phyloP scores from a whole-genome alignment of 306 rosid genomes.

The Malus sieversii region DNA sequence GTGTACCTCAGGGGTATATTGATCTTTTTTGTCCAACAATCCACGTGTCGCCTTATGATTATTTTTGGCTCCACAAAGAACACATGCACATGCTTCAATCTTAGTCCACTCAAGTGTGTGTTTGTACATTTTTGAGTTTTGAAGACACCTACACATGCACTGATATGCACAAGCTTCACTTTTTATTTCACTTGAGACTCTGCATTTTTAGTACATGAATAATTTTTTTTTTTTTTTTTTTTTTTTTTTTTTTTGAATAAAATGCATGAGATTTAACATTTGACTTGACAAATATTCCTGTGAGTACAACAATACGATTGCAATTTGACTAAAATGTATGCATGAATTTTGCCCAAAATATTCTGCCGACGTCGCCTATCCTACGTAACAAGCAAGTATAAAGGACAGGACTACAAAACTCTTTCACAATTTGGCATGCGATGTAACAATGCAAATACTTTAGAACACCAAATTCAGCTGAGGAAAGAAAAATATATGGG shows the following conservation, averaged over 20 bases:
- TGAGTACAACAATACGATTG: slow-evolving; percentile 12
- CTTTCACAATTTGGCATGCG: slow-evolving; percentile 14
- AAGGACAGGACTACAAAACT: slow-evolving; percentile 20
- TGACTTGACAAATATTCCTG: slow-evolving; percentile 7
- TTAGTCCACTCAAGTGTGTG: background rate
- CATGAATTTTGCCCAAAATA: slow-evolving; percentile 20
- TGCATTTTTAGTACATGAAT: background rate
- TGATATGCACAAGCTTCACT: background rate
- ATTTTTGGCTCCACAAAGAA: background rate
- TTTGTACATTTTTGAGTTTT: background rate
- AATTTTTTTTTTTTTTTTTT: too few species aligned
- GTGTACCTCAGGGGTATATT: too few species aligned
- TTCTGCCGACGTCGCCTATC: slow-evolving; percentile 13
- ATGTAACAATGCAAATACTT: slow-evolving; percentile 25
- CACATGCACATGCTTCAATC: slow-evolving; percentile 10
- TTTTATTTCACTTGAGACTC: background rate
- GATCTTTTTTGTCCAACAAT: too few species aligned
- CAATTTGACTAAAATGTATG: slow-evolving; percentile 19
- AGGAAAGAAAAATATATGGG: slow-evolving; percentile 8
- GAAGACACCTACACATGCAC: background rate
- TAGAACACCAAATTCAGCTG: slow-evolving; percentile 34
- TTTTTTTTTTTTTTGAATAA: too few species aligned
- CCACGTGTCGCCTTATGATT: too few species aligned
- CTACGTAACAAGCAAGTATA: slow-evolving; percentile 24
- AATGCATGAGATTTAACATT: slow-evolving; percentile 14